These are phyloP conservation scores for Closterium sp. DNA, from an alignment of 139 green algal species.

Conservation along the genomic window DNA sequence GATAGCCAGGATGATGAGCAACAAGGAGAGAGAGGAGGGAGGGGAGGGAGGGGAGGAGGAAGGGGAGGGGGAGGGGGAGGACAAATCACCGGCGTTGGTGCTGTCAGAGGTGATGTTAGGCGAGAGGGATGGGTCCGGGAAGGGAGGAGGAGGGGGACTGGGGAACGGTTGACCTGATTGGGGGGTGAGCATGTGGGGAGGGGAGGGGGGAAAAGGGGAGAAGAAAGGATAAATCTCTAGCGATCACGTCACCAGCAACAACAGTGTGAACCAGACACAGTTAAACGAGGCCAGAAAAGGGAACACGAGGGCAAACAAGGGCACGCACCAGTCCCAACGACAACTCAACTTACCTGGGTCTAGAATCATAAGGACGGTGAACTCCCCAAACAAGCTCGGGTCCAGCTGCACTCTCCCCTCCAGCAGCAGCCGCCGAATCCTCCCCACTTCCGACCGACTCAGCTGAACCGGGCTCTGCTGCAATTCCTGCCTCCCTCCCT, in stretches of 20 bases:
- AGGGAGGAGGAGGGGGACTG: background rate
- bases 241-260: too few relatives aligned
- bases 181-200: too few relatives aligned
- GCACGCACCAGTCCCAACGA: too few relatives aligned
- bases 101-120: background rate
- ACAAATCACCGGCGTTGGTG: background rate
- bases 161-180: background rate
- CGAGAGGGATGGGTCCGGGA: background rate
- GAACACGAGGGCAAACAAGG: background rate
- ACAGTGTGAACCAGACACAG: too few relatives aligned
- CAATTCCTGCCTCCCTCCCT: background rate
- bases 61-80: background rate
- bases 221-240: too few relatives aligned
- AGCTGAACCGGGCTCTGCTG: background rate
- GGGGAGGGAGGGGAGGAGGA: background rate
- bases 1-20: background rate
- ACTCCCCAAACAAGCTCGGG: background rate
- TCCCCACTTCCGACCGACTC: background rate
- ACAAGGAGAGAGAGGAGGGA: background rate
- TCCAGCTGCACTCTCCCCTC: background rate
- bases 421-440: background rate
- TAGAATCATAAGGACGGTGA: background rate
- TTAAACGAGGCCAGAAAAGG: background rate
- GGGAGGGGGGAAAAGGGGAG: too few relatives aligned
- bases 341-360: background rate